A percentile compares a stretch with the other conserved stretches of the same genome.
These are phyloP conservation scores for Lasiodiplodia sp. DNA, from an alignment of 2,329 filamentous ascomycete genomes.

Conservation along the genomic window DNA sequence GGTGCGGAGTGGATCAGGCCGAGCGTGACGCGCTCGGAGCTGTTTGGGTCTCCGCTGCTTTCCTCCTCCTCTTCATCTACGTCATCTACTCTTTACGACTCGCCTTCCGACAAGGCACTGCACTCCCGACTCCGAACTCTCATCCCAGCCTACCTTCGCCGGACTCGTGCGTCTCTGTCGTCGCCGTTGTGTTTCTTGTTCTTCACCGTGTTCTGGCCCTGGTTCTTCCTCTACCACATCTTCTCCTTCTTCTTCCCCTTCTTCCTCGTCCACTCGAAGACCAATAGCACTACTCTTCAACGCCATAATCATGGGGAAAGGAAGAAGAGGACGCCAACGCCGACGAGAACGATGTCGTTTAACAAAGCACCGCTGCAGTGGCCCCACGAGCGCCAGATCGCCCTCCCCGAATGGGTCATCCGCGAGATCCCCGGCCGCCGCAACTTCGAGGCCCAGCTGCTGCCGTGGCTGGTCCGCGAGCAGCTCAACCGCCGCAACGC, in stretches of 20 bases:
- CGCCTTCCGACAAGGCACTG: not conserved
- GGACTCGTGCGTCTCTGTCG: not conserved
- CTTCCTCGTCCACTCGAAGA: not conserved
- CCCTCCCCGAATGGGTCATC: constrained; percentile 24
- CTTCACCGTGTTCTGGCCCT: not conserved
- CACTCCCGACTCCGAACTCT: not conserved
- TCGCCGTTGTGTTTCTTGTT: not conserved
- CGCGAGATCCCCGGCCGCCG: constrained; percentile 11
- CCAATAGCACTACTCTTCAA: not conserved
- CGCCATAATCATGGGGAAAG: not conserved
- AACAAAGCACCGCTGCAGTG: not conserved
- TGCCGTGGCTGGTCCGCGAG: constrained; percentile 21
- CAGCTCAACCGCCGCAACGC: constrained; percentile 4
- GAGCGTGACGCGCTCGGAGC: constrained; percentile 1
- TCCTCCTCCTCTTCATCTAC: not conserved
- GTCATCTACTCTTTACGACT: not conserved
- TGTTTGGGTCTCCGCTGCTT: not conserved
- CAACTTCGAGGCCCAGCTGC: constrained; percentile 23
- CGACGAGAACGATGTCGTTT: not conserved
- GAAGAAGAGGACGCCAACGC: not conserved
- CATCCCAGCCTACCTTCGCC: not conserved
- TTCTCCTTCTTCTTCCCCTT: not conserved
- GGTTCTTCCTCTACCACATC: not conserved
- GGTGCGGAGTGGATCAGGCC: constrained; percentile 22
- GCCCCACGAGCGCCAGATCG: not conserved